Evolutionary conservation across 1,139 yeast genomes (phyloP).

Genomic region (Candida pseudoviswanathii): DNA sequence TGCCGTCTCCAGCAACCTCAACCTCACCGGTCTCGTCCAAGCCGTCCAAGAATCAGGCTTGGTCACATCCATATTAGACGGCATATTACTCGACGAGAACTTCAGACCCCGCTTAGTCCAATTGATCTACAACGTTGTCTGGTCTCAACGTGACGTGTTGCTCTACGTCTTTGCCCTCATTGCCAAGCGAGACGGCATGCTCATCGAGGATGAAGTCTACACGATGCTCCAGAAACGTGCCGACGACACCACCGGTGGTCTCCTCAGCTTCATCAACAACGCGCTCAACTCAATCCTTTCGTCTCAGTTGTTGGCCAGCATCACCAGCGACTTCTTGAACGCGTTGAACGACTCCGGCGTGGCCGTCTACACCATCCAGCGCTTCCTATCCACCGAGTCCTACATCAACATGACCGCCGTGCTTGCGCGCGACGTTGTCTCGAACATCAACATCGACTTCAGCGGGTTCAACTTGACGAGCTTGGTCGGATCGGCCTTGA

Average conservation of each 20-base stretch:
- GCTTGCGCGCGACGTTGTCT: constrained; percentile 29
- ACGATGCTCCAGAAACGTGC: constrained; percentile 24
- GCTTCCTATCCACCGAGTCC: constrained; percentile 36
- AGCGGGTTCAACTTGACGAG: constrained; percentile 29
- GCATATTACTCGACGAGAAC: constrained; percentile 36
- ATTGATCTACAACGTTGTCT: constrained; percentile 33
- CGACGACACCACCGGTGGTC: constrained; percentile 22
- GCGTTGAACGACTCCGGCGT: constrained; percentile 49
- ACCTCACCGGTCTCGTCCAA: constrained; percentile 26
- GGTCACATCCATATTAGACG: constrained; percentile 34
- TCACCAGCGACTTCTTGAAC: constrained; percentile 30
- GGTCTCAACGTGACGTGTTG: constrained; percentile 31
- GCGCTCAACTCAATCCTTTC: constrained; percentile 30
- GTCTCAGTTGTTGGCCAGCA: constrained; percentile 29
- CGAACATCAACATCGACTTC: constrained; percentile 27
- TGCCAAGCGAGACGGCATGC: constrained; percentile 18
- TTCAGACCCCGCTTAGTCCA: constrained; percentile 41
- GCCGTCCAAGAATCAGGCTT: constrained; percentile 38
- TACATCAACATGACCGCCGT: constrained; percentile 42
- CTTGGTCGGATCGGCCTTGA: constrained; percentile 26
- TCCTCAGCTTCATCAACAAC: constrained; percentile 33
- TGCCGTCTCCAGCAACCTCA: constrained; percentile 17
- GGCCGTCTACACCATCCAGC: constrained; percentile 40
- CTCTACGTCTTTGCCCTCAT: constrained; percentile 28
- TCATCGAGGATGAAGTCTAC: constrained; percentile 7